Evolutionary conservation across 345 rosid species (phyloP), one percentile per base, ranked within the genome.

Genomic region (Ricinus communis): DNA sequence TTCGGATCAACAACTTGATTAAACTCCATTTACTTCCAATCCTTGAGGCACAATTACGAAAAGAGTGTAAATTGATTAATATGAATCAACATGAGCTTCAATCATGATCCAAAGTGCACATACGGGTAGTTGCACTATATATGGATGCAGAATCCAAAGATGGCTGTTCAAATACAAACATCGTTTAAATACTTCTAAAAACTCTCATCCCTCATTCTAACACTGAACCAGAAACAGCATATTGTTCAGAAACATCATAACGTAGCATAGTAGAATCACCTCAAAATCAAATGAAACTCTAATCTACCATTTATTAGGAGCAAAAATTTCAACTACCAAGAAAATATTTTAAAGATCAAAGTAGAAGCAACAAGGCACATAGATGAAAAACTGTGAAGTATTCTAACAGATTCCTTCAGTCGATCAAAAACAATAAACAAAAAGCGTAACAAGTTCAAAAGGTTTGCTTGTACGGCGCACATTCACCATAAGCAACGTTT

Each of bases 381-480:
- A n/a, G 19, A 38, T 22, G 51, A 8, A 25, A 60, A 64, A 63
- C 10, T 15, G 12, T 41, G 22, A 43, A 9, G 47, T 4, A 43
- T 3, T 1, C 47, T 3, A 55, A 69, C 46, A 5, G 75, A 50
- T 50, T 74, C 71, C 54, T 65, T 74, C 16, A 54, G 19, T 63
- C 73, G 49, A 76, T 69, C 73, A 66, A 64, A 2, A 59, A 58
- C 65, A 56, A 46, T 19, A 33, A 41, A 30, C 27, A 46, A 60
- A 68, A 60, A 2, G 31, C 45, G 28, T 25, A 61, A 24, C 61
- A 74, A n/a, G n/a, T n/a, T n/a, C n/a, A n/a, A n/a, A 52, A 60
- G 56, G 74, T 56, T 68, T 73, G 77, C 86, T 84, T 84, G 61
- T 80, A 82, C 76, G 82, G 71, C 72, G 82, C 77, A 80, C 74